Evolutionary conservation across 2,329 filamentous ascomycete genomes (phyloP), one percentile per base, ranked within the genome.

Genomic region (Phialophora tarda): DNA sequence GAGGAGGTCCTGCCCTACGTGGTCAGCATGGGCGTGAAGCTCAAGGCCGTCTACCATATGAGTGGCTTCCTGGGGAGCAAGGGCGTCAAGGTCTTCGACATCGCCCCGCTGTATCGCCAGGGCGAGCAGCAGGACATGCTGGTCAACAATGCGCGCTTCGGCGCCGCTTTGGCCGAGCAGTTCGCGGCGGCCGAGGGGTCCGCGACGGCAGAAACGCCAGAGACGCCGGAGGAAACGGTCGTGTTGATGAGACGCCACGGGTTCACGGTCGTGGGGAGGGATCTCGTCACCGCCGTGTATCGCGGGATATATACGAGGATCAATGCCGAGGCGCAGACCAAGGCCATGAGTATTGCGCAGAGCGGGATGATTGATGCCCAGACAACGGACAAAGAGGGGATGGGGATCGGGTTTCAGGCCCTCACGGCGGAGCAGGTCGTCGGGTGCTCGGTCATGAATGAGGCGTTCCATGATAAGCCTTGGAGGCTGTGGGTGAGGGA

Each of bases 201-300:
- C 30, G 12, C 64, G 63, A 12, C 64, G 63, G 17, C 64, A 23
- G 1, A 53, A 58, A 4, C 48, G 30, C 69, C 72, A 26, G 68
- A 74, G 10, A n/a, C n/a, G n/a, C 70, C 72, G 26, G 68, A 74
- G 10, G 67, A 77, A 44, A 73, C 73, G 5, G 79, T 82, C 5
- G 77, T 82, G 2, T 72, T 84, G 59, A 83, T 83, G 82, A 73
- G 77, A 4, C 75, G 79, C 2, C 81, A 84, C 65, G 82, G 82
- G 3, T 82, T 81, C 70, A 81, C 81, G 0, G 73, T 75, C 4
- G 68, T 78, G 7, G 81, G 76, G 0, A 67, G 69, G 0, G 75
- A 73, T 64, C 77, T 83, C 51, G 74, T 80, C 65, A 75, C 77
- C 48, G 79, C 76, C 1, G 80, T 83, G 11, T 78, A 79, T 62